A percentile compares a stretch with the other conserved stretches of the same genome.
These are phyloP conservation scores for Trametes cingulata DNA, from an alignment of 768 basidiomycete genomes.

Conservation along the genomic window DNA sequence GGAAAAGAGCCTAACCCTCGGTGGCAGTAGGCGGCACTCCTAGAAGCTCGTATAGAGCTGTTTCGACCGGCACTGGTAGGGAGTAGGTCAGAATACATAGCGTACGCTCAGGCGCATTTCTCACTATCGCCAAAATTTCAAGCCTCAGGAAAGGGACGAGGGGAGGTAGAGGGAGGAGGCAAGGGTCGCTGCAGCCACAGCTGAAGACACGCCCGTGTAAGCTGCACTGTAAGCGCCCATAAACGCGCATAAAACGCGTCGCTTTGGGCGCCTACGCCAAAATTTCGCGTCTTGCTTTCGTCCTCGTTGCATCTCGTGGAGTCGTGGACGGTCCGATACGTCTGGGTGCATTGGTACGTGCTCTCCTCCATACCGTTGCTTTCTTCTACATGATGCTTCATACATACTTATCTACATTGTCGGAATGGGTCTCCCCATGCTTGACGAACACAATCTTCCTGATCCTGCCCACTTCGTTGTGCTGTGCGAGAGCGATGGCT, in stretches of 20 bases:
- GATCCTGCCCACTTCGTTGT: conserved; percentile 14
- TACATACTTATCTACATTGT: conserved; percentile 88
- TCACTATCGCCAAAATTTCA: neutral
- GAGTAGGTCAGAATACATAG: neutral
- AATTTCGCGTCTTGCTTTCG: conserved; percentile 8
- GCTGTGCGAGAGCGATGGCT: neutral
- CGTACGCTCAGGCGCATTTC: neutral
- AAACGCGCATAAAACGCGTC: conserved; percentile 7
- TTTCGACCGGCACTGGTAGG: conserved; percentile 65
- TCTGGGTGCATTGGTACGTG: neutral
- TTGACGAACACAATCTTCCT: conserved; percentile 47
- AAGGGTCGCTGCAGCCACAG: neutral
- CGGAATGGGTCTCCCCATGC: conserved; percentile 55
- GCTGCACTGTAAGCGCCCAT: conserved; percentile 3
- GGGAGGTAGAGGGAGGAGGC: neutral
- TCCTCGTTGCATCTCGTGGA: neutral
- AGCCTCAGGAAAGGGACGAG: neutral
- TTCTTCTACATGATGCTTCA: conserved; percentile 51
- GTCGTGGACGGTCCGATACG: neutral
- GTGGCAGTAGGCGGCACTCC: conserved; percentile 69
- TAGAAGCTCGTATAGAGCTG: conserved; percentile 84
- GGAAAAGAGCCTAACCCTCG: conserved; percentile 53
- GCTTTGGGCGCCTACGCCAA: conserved; percentile 3
- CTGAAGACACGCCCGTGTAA: neutral
- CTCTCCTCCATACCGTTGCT: neutral